These are phyloP conservation scores for Cladosporium austrohemisphaericum DNA, from an alignment of 2,329 filamentous ascomycete species.

Conservation along the genomic window DNA sequence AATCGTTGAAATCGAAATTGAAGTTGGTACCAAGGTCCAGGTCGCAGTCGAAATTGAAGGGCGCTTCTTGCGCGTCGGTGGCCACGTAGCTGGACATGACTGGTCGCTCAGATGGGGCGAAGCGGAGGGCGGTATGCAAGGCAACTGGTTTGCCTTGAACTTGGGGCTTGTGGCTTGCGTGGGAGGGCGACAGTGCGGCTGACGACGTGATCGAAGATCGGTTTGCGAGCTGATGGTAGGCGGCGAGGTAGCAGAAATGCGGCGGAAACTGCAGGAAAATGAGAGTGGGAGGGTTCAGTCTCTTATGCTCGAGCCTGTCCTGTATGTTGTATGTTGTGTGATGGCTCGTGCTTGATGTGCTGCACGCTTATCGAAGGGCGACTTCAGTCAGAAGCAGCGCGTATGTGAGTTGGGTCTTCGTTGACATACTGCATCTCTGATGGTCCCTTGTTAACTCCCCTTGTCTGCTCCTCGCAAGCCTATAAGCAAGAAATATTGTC, in stretches of 20 bases:
- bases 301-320: no score
- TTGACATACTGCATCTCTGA: no score
- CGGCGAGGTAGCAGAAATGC: no score
- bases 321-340: no score
- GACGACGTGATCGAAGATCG: neutral
- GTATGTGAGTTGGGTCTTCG: neutral
- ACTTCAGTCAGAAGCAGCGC: neutral
- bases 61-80: neutral
- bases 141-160: neutral
- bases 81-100: neutral
- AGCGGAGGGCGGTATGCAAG: conserved; percentile 1
- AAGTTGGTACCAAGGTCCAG: neutral
- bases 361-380: neutral
- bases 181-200: neutral
- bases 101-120: neutral
- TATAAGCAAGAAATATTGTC: no score
- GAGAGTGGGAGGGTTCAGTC: no score
- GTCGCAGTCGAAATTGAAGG: neutral
- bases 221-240: no score
- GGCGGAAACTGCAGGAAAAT: no score
- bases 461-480: no score
- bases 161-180: neutral
- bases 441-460: no score
- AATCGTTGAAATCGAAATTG: neutral
- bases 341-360: neutral